phyloP scores from a whole-genome alignment of 306 rosid species.

The Castanospermum australe region DNA sequence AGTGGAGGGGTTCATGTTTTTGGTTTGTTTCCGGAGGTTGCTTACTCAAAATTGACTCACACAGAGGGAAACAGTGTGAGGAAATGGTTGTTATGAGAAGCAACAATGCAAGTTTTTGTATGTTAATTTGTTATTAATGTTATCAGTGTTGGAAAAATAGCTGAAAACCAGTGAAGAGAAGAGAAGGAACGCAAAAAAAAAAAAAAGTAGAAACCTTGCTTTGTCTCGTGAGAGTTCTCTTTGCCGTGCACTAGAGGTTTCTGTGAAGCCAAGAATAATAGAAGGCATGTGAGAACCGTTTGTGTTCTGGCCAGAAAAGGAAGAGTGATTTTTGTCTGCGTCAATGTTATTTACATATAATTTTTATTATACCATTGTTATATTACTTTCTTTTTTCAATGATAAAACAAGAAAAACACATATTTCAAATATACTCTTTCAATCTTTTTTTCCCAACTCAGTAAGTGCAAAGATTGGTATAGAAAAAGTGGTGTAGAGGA shows the following conservation, averaged over 20 bases:
- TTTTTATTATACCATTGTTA: too few relatives aligned
- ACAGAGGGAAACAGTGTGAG: not conserved
- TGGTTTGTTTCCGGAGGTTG: not conserved
- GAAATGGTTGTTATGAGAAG: not conserved
- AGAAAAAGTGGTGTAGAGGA: too few relatives aligned
- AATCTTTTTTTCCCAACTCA: too few relatives aligned
- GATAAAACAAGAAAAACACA: too few relatives aligned
- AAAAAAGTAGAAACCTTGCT: constrained; percentile 28
- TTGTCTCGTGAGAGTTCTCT: constrained; percentile 42
- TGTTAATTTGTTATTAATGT: not conserved
- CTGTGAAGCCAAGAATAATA: constrained; percentile 39
- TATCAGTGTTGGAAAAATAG: not conserved
- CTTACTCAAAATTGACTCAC: not conserved
- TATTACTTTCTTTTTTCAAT: too few relatives aligned
- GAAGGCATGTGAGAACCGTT: not conserved
- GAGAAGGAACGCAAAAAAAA: not conserved
- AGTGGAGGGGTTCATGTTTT: constrained; percentile 26
- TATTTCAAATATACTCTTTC: too few relatives aligned
- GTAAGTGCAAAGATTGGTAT: too few relatives aligned
- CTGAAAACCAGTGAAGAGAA: not conserved
- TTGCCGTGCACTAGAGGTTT: constrained; percentile 13
- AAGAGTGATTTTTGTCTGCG: too few relatives aligned
- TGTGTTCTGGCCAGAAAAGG: not conserved
- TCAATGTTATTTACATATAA: too few relatives aligned
- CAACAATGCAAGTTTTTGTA: not conserved